Evolutionary conservation across 805 yeast genomes (phyloP).

Genomic region (Saccharomycopsis sp.): DNA sequence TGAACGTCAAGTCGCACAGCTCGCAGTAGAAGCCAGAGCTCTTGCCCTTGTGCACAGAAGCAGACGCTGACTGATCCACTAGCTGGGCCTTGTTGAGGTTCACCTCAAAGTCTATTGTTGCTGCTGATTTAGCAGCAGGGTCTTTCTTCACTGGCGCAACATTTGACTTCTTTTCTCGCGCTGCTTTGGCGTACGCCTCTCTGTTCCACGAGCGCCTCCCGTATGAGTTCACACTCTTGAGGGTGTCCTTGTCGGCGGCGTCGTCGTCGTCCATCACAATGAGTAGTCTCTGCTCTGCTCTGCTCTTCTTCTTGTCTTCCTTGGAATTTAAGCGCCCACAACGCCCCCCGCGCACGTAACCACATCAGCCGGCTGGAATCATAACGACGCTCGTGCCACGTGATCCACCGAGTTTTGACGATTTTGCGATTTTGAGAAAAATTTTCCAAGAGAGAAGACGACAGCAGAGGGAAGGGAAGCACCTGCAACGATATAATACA

Average conservation of each 20-base stretch:
- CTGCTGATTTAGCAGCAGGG: slow-evolving; percentile 19
- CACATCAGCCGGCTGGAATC: too few species aligned
- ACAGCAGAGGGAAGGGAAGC: too few species aligned
- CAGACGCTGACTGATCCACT: slow-evolving; percentile 24
- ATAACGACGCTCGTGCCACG: too few species aligned
- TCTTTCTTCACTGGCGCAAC: slow-evolving; percentile 22
- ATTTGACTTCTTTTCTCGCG: slow-evolving; percentile 26
- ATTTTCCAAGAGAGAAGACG: too few species aligned
- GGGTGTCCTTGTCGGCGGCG: slow-evolving; percentile 1
- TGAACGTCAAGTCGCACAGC: slow-evolving; percentile 66
- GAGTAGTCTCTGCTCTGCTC: too few species aligned
- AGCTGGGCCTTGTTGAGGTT: slow-evolving; percentile 30
- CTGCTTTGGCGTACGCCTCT: slow-evolving; percentile 48
- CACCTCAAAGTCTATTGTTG: slow-evolving; percentile 24
- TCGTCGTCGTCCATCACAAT: too few species aligned
- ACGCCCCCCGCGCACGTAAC: too few species aligned
- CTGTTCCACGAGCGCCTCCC: slow-evolving; percentile 72
- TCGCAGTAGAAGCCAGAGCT: slow-evolving; percentile 84
- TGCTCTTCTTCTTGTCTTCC: too few species aligned
- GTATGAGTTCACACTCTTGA: slow-evolving; percentile 21
- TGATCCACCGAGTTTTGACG: too few species aligned
- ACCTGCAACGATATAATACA: too few species aligned
- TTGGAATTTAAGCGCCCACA: too few species aligned
- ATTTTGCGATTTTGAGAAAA: too few species aligned
- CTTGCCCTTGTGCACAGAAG: slow-evolving; percentile 36